Conservation (phyloP, 306 rosid species). For the Phaseolus lunatus region DNA sequence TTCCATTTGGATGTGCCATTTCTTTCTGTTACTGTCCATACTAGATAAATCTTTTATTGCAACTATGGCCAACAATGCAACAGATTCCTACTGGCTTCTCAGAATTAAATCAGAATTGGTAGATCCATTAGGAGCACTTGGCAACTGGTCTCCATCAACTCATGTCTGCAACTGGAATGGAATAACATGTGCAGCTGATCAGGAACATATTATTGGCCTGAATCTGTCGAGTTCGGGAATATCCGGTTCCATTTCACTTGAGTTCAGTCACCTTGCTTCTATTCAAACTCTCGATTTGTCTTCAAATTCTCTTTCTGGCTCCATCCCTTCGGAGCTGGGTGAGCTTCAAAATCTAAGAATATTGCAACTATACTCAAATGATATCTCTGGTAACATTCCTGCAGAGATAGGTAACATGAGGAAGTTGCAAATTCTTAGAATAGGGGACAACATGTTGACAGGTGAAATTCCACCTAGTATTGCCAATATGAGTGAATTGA, state of each 20-base stretch:
- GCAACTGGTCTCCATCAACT: constrained; percentile 72
- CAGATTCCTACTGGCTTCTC: constrained; percentile 71
- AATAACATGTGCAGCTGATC: constrained; percentile 66
- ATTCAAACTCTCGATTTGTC: constrained; percentile 88
- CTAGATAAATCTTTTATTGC: constrained; percentile 50
- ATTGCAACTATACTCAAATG: constrained; percentile 71
- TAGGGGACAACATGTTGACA: constrained; percentile 77
- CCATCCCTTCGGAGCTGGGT: constrained; percentile 73
- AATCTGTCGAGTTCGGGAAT: constrained; percentile 77
- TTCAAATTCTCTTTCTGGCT: constrained; percentile 71
- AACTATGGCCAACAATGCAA: constrained; percentile 51
- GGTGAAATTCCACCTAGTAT: constrained; percentile 75
- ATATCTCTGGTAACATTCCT: constrained; percentile 81
- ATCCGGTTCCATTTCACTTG: constrained; percentile 71
- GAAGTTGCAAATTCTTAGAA: constrained; percentile 79
- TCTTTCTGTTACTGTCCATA: constrained; percentile 55
- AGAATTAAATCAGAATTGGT: constrained; percentile 69
- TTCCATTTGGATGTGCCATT: constrained; percentile 51
- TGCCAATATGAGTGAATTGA: constrained; percentile 70
- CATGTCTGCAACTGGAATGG: constrained; percentile 80
- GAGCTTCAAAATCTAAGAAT: constrained; percentile 65
- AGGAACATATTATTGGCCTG: constrained; percentile 58
- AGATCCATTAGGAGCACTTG: constrained; percentile 69
- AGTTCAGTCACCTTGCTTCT: constrained; percentile 58
- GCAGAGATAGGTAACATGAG: constrained; percentile 77